These are phyloP conservation scores for Phialophora expanda DNA, from an alignment of 2,329 filamentous ascomycete genomes.

Conservation along the genomic window DNA sequence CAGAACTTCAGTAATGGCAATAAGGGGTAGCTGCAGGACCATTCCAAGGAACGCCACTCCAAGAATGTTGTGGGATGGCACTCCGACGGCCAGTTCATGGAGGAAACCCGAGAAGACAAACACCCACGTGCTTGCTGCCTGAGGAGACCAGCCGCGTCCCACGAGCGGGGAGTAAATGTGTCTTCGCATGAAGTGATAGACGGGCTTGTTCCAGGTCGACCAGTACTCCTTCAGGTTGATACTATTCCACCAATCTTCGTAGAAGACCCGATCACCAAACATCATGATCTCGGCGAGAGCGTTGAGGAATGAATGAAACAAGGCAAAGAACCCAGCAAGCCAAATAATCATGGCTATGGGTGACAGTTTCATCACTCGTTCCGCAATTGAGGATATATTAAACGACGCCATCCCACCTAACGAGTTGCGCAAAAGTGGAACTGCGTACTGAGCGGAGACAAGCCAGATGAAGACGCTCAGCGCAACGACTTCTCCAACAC, in stretches of 20 bases:
- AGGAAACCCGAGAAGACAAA: conserved; percentile 87
- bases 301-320: conserved; percentile 93
- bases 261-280: conserved; percentile 94
- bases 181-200: conserved; percentile 94
- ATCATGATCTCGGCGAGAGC: conserved; percentile 85
- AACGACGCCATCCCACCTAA: conserved; percentile 83
- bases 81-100: conserved; percentile 89
- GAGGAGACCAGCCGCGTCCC: conserved; percentile 77
- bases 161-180: conserved; percentile 91
- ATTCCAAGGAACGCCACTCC: conserved; percentile 94
- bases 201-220: conserved; percentile 97
- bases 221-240: conserved; percentile 85
- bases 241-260: conserved; percentile 98
- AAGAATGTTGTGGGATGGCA: conserved; percentile 84
- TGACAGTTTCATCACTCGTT: conserved; percentile 90
- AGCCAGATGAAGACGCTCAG: conserved; percentile 94
- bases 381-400: conserved; percentile 79
- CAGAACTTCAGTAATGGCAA: conserved; percentile 76
- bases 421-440: conserved; percentile 86
- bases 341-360: conserved; percentile 96
- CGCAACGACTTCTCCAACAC: conserved; percentile 75
- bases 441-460: conserved; percentile 89
- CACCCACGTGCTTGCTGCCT: conserved; percentile 75
- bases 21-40: conserved; percentile 89
- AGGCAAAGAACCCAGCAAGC: conserved; percentile 94